Evolutionary conservation across 2,329 filamentous ascomycete genomes (phyloP), one percentile per base, ranked within the genome.

Genomic region (Colletotrichum costaricense): DNA sequence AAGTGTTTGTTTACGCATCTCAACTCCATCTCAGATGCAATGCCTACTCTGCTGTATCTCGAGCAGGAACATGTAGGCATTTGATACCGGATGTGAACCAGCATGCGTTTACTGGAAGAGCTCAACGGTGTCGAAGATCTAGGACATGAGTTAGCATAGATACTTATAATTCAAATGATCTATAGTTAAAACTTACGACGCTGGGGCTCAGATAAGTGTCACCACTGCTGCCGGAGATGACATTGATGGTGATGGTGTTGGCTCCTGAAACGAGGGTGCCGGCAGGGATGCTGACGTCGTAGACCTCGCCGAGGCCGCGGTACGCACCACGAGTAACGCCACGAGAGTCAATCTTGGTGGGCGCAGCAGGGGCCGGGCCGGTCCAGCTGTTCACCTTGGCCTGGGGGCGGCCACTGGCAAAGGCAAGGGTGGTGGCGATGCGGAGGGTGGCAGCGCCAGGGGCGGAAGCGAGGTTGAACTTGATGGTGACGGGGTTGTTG

Each of bases 291-390:
- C 81, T 82, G 58, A 90, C 87, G 72, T 91, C 86, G 77, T 93
- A 93, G 6, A 92, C 86, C 76, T 93, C 91, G 5, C 91, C 91
- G 66, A 85, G 83, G 0, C 91, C 91, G 8, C 90, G 84, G 77
- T 93, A 93, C 0, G 90, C 90, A 12, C 91, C 92, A 14, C 92
- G 85, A 0, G 91, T 93, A 2, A 93, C 86, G 14, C 91, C 91
- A 19, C 91, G 86, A 5, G 88, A 91, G 78, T 93, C 87, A 62
- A 93, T 89, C 81, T 92, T 91, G 11, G 84, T 86, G 0, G 91
- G 91, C 0, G 90, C 88, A 2, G 84, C 78, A 1, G 89, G 89
- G 0, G 84, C 82, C 0, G 84, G 73, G 1, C 84, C 86, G 11
- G 79, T 84, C 80, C 86, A 92, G 49, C 82, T 83, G 76, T 93